Base-by-base conservation (phyloP, 768 basidiomycete genomes). In the Boletus fagicola region DNA sequence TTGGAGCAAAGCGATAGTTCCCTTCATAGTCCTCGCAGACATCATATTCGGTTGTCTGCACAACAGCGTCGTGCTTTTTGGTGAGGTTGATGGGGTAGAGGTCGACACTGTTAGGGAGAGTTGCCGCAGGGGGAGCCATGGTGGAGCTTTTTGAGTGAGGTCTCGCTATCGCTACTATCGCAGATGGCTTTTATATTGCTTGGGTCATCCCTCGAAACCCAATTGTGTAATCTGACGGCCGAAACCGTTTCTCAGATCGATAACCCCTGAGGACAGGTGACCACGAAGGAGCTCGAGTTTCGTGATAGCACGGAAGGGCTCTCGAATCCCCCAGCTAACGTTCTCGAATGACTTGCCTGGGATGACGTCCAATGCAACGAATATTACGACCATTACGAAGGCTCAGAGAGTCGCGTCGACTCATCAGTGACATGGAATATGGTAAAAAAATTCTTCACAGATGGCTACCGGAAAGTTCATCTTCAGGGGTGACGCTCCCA, bases 1-100 rank as follows among this genome's bases (percentile, higher is more conserved):
- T 87, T 3, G 87, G 87, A 2, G 87, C 87, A 57, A 88, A 89
- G 33, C 77, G 78, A 72, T 87, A 88, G 55, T 79, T 67, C 4
- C 87, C 88, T 26, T 83, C 74, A 62, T 87, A 88, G 51, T 70
- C 69, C 50, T 70, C 69, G 52, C 57, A 54, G 28, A 69, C 57
- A 51, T 71, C 61, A 13, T 64, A 60, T 15, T 65, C 54, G 11
- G 58, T 44, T 6, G 49, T 60, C 24, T 60, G 36, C 10, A 49
- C 55, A 11, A 39, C 35, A 4, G 54, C 4, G 11, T 50, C 63
- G 49, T 64, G 62, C 59, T 72, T 69, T 64, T 72, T 72, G 6
- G 48, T 36, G n/a, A 49, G 45, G 35, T 62, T 58, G 13, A 63
- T 48, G 39, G 72, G 58, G 16, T 54, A 51, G 42, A 61, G 44